Evolutionary conservation across 441 rosid species (phyloP), one percentile per base, ranked within the genome.

Genomic region (Pelargonium cotyledonis): DNA sequence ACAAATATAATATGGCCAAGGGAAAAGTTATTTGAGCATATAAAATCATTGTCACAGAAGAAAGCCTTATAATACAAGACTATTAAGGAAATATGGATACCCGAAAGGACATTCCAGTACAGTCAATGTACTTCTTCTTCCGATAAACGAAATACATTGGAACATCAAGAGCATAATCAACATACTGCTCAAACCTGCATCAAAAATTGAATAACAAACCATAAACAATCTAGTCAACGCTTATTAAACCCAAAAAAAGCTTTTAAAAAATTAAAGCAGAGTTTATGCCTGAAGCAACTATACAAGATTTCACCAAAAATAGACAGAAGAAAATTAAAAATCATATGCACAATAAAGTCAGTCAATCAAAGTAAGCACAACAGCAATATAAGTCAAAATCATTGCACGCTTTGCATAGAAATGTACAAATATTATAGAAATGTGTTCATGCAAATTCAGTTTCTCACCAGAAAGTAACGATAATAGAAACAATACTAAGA

Each of bases 91-190:
- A 46, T 1, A 46, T 9, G 51, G 51, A 46, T 9, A 95, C 99
- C 99, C 95, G 82, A 81, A 95, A 95, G 77, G 99, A 85, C 92
- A 88, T 75, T 83, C 99, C 98, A 43, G 90, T 69, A 80, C 99
- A 95, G 84, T 95, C 96, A 35, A 90, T 80, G 75, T 92, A 95
- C 79, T 88, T 88, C 81, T 89, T 79, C 73, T 90, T 82, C 72
- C 95, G 88, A 70, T 92, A 95, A 67, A 90, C 95, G 75, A 92
- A 95, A 80, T 95, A 92, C 99, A 95, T 95, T 38, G 99, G 99
- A 74, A 92, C 98, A 74, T 95, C 98, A 29, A 95, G 98, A 70
- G 99, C 99, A 57, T 95, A 95, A 71, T 95, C 98, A 67, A 92
- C 98, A 79, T 95, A 95, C 80, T 85, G 98, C 85, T 95, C 98